Percentiles rank a stretch among this genome's conserved stretches.
Evolutionary conservation across 805 yeast species (phyloP).

Genomic region (Candida coleopterorum): DNA sequence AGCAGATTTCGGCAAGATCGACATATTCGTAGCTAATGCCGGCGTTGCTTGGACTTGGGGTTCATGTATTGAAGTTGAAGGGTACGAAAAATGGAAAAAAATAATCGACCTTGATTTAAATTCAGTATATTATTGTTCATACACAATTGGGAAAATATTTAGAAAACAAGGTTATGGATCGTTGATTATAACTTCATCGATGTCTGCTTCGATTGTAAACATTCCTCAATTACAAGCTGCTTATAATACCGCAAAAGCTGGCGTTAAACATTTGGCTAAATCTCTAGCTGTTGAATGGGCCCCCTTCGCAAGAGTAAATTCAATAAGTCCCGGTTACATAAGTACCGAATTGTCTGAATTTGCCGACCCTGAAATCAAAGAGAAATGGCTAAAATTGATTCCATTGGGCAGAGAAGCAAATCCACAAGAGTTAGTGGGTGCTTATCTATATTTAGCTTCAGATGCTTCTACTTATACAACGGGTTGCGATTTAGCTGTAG

Average conservation of each 20-base stretch:
- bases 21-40: conserved; percentile 44
- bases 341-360: conserved; percentile 37
- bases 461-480: conserved; percentile 42
- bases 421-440: conserved; percentile 41
- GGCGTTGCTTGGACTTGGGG: conserved; percentile 47
- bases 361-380: conserved; percentile 27
- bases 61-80: conserved; percentile 34
- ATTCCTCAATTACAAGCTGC: conserved; percentile 63
- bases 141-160: conserved; percentile 68
- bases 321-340: conserved; percentile 34
- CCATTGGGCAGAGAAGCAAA: conserved; percentile 44
- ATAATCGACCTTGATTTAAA: conserved; percentile 72
- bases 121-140: conserved; percentile 78
- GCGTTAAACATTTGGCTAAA: conserved; percentile 31
- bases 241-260: conserved; percentile 40
- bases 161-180: conserved; percentile 72
- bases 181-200: conserved; percentile 78
- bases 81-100: conserved; percentile 59
- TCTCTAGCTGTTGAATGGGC: conserved; percentile 41
- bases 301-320: conserved; percentile 35
- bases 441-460: conserved; percentile 44
- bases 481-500: conserved; percentile 42
- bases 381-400: conserved; percentile 35
- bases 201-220: conserved; percentile 87
- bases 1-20: conserved; percentile 32